Evolutionary conservation across 2,329 filamentous ascomycete genomes (phyloP).

Genomic region (Beauveria sp.): DNA sequence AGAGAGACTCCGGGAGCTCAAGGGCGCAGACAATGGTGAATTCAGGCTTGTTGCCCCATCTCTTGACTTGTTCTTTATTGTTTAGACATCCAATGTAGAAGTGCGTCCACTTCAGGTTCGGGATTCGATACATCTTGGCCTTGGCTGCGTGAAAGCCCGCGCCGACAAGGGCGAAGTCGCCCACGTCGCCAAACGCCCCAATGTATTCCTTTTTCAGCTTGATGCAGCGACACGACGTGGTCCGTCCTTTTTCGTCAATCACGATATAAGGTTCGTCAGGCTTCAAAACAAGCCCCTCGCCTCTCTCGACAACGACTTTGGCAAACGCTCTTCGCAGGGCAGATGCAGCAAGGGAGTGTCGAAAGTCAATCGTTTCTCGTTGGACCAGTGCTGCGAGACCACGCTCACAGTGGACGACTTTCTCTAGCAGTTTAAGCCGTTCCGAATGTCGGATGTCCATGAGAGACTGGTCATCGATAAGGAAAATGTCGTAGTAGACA

Average conservation of each 20-base stretch:
- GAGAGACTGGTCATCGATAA: slow-evolving; percentile 46
- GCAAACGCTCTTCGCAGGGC: slow-evolving; percentile 59
- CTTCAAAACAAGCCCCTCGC: slow-evolving; percentile 78
- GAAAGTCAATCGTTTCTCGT: slow-evolving; percentile 62
- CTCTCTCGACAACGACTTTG: slow-evolving; percentile 53
- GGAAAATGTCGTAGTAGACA: slow-evolving; percentile 51
- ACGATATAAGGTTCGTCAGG: slow-evolving; percentile 72
- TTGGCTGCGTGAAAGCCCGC: slow-evolving; percentile 61
- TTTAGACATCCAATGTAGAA: slow-evolving; percentile 72
- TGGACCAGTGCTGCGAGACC: slow-evolving; percentile 62
- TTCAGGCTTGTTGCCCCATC: slow-evolving; percentile 42
- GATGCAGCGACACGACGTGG: slow-evolving; percentile 51
- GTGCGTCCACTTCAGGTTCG: slow-evolving; percentile 63
- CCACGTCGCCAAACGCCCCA: slow-evolving; percentile 67
- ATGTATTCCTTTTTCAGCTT: slow-evolving; percentile 88
- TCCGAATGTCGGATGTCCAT: slow-evolving; percentile 47
- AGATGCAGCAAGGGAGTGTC: slow-evolving; percentile 39
- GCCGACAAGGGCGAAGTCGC: slow-evolving; percentile 75
- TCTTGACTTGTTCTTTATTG: slow-evolving; percentile 54
- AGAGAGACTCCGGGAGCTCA: slow-evolving; percentile 43
- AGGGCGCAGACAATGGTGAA: slow-evolving; percentile 63
- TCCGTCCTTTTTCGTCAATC: slow-evolving; percentile 28
- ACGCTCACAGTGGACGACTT: slow-evolving; percentile 41
- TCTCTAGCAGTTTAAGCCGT: slow-evolving; percentile 51
- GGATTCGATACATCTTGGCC: slow-evolving; percentile 47